Base-by-base conservation (phyloP, 495 filamentous ascomycete species). In the Lepraria neglecta region DNA sequence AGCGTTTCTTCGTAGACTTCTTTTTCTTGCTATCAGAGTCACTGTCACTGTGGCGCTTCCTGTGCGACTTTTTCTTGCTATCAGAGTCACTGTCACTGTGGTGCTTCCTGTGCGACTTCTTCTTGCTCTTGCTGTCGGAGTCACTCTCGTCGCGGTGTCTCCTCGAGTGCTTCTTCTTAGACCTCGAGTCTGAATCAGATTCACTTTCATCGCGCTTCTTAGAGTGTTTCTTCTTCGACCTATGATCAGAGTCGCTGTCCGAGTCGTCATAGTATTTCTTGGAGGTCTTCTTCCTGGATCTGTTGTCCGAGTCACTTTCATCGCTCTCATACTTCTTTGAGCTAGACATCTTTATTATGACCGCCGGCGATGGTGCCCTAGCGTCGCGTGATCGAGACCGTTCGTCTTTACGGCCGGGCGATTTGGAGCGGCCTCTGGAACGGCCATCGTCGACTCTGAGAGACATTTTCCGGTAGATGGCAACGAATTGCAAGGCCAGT, bases 361-460 rank as follows among this genome's bases (percentile, higher is more conserved):
- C 60, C 54, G 64, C 61, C 51, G 73, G 69, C 15, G 75, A 74
- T 9, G 76, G 73, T 12, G 69, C 60, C 57, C 75, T 73, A 52
- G 61, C 70, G 66, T 81, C 77, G 70, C 78, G 77, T 68, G 77
- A 80, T 59, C 74, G 72, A 48, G 79, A 79, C 55, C 77, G 77
- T 40, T 78, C 78, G 51, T 72, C 71, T 56, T 67, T 71, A 59
- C 76, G 75, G 56, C 72, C 72, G 40, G 83, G 81, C 14, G 84
- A 87, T 54, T 79, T 84, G 66, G 82, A 84, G 59, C 84, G 81
- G 56, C 75, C 81, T 62, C 82, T 81, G 63, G 81, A 82, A 66
- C 80, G 78, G 72, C 77, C 72, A 67, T 84, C 78, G 65, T 80
- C 74, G 60, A 84, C 81, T 58, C 81, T 75, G 46, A 87, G 77